Evolutionary conservation across 2,329 filamentous ascomycete species (phyloP), one percentile per base, ranked within the genome.

Genomic region (Alternaria gansuensis): DNA sequence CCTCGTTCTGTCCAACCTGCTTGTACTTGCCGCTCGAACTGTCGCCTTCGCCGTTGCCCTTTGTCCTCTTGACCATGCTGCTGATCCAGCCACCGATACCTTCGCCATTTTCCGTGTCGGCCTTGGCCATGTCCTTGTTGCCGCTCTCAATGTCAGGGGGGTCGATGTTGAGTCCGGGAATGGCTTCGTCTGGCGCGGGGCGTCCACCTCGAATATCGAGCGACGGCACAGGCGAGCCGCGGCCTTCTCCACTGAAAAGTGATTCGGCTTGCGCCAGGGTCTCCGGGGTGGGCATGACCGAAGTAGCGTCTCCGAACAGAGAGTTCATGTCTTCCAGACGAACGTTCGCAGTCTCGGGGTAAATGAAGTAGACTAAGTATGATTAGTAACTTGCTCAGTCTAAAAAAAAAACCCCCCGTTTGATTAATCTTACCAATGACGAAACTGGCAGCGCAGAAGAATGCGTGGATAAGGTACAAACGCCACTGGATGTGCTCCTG

Each of bases 301-400:
- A 93, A 26, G 91, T 95, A 34, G 93, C 91, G 77, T 99, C 95
- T 65, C 95, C 95, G 73, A 99, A 99, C 14, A 99, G 81, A 3
- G 88, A 85, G 75, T 96, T 92, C 95, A 99, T 99, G 68, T 99
- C 95, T 79, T 99, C 95, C 50, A 99, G 84, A 57, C 93, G 90
- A 57, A 99, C 89, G 70, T 96, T 96, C 67, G 93, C 95, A 0
- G 95, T 99, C 79, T 99, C 95, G 29, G 95, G 95, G 77, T 98
- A 99, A 67, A 97, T 87, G 79, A 98, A 98, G 80, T 94, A 99
- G 7, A 99, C 95, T 97, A 64, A 26, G 4, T 9, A 5, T 21
- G 23, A 46, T 78, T 50, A 78, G 74, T 44, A 57, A 65, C 40
- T 23, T 8, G 31, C 48, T 41, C 3, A 5, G 3, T n/a, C n/a